Percentiles rank a stretch among this genome's conserved stretches.
Conservation (phyloP, 2,329 filamentous ascomycete genomes). For the Leptodontidium sp. region DNA sequence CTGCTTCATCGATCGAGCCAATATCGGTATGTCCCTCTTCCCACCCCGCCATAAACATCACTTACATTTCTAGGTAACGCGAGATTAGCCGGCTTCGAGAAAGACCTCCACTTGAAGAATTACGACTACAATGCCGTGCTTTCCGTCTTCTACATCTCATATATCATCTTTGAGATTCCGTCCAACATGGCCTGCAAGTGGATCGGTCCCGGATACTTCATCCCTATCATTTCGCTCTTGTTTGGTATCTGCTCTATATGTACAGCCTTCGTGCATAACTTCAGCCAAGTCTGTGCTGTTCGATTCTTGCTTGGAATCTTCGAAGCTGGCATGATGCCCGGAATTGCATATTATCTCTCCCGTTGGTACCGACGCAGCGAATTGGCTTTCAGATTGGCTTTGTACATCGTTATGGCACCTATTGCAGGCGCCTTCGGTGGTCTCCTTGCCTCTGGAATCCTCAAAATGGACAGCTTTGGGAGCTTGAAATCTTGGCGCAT, state of each 20-base stretch:
- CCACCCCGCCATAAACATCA: neutral
- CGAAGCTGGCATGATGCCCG: constrained; percentile 70
- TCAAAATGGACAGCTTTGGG: constrained; percentile 62
- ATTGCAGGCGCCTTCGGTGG: constrained; percentile 77
- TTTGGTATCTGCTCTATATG: constrained; percentile 71
- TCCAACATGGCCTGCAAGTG: constrained; percentile 74
- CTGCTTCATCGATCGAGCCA: constrained; percentile 79
- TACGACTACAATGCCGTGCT: constrained; percentile 76
- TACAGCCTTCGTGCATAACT: constrained; percentile 69
- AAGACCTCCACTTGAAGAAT: constrained; percentile 64
- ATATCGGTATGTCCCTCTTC: constrained; percentile 64
- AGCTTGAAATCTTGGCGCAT: constrained; percentile 68
- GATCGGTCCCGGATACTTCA: constrained; percentile 76
- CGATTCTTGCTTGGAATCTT: constrained; percentile 74
- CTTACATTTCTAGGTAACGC: constrained; percentile 65
- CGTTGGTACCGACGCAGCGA: constrained; percentile 77
- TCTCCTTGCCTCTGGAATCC: constrained; percentile 69
- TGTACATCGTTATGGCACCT: constrained; percentile 76
- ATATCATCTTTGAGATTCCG: constrained; percentile 76
- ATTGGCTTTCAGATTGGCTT: constrained; percentile 69
- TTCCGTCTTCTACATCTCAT: constrained; percentile 75
- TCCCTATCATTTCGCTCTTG: constrained; percentile 66
- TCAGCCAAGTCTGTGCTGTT: constrained; percentile 59
- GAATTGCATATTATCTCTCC: constrained; percentile 77
- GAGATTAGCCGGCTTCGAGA: constrained; percentile 69